Percentiles rank a stretch among this genome's conserved stretches.
These are phyloP conservation scores for Quercus engelmannii DNA, from an alignment of 306 rosid genomes.

Conservation along the genomic window DNA sequence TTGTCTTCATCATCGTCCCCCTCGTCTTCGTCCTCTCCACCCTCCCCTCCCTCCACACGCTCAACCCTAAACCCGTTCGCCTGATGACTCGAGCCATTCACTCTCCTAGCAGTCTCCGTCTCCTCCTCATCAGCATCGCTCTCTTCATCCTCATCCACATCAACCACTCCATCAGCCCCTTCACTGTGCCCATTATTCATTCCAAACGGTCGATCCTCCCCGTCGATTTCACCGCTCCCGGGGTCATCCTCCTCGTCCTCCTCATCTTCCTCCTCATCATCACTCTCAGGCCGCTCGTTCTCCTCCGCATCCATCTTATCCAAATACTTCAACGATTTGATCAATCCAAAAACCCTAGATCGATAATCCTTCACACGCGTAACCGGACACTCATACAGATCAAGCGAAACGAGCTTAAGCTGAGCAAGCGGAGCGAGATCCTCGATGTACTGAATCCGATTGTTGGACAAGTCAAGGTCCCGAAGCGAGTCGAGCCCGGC, in stretches of 20 bases:
- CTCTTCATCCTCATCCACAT: conserved; percentile 84
- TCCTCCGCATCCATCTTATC: conserved; percentile 96
- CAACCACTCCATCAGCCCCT: conserved; percentile 68
- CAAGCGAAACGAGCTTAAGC: conserved; percentile 78
- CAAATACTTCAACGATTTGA: conserved; percentile 73
- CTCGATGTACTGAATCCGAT: conserved; percentile 76
- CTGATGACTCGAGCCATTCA: conserved; percentile 44
- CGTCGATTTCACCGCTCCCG: conserved; percentile 84
- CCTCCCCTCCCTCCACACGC: conserved; percentile 43
- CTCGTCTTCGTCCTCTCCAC: conserved; percentile 45
- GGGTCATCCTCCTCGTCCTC: conserved; percentile 85
- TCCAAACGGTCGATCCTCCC: conserved; percentile 55
- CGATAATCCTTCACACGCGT: conserved; percentile 90
- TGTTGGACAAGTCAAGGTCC: conserved; percentile 81
- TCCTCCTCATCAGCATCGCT: conserved; percentile 92
- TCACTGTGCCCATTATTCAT: conserved; percentile 66
- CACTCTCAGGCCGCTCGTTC: conserved; percentile 83
- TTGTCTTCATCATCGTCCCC: conserved; percentile 68
- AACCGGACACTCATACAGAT: conserved; percentile 92
- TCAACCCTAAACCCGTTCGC: conserved; percentile 67
- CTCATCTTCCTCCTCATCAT: conserved; percentile 77
- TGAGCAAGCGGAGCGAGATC: conserved; percentile 89
- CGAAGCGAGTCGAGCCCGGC: conserved; percentile 81
- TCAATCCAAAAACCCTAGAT: conserved; percentile 94
- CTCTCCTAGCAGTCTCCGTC: conserved; percentile 54